Percentiles rank a stretch among this genome's conserved stretches.
phyloP scores from a whole-genome alignment of 2,329 filamentous ascomycete species.

The Raffaelea deltoideospora region DNA sequence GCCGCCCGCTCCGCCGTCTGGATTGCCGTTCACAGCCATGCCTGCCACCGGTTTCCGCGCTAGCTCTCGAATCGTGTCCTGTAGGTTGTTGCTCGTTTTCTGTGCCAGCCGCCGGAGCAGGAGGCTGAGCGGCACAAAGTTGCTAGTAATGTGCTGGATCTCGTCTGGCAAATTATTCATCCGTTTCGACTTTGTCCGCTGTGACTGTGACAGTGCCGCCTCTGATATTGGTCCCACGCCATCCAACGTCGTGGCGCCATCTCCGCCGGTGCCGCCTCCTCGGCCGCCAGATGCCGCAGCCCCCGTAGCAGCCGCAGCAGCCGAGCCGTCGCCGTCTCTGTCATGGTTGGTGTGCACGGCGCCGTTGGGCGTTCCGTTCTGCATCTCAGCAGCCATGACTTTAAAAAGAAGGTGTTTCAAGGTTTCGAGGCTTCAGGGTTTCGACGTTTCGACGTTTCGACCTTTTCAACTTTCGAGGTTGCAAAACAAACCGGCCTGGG shows the following conservation, averaged over 20 bases:
- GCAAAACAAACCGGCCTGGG: too few species aligned
- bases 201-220: slow-evolving; percentile 1
- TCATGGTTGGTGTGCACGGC: slow-evolving; percentile 38
- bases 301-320: slow-evolving; percentile 2
- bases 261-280: background rate
- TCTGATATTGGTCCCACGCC: background rate
- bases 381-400: slow-evolving; percentile 11
- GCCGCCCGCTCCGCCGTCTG: slow-evolving; percentile 18
- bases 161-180: slow-evolving; percentile 47
- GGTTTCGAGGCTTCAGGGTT: too few species aligned
- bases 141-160: slow-evolving; percentile 56
- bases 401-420: background rate
- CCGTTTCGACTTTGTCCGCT: slow-evolving; percentile 1
- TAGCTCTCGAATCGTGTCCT: slow-evolving; percentile 54
- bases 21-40: slow-evolving; percentile 36
- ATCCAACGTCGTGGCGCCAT: slow-evolving; percentile 6
- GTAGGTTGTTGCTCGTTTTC: slow-evolving; percentile 64
- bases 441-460: too few species aligned
- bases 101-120: slow-evolving; percentile 70
- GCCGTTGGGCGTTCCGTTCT: slow-evolving; percentile 32
- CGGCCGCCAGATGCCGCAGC: slow-evolving; percentile 3
- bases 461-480: background rate
- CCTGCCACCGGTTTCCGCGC: slow-evolving; percentile 49
- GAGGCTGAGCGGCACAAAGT: slow-evolving; percentile 60
- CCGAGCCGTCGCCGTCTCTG: slow-evolving; percentile 22